Conservation (phyloP, 257 asterid species). For the Solanum habrochaites region DNA sequence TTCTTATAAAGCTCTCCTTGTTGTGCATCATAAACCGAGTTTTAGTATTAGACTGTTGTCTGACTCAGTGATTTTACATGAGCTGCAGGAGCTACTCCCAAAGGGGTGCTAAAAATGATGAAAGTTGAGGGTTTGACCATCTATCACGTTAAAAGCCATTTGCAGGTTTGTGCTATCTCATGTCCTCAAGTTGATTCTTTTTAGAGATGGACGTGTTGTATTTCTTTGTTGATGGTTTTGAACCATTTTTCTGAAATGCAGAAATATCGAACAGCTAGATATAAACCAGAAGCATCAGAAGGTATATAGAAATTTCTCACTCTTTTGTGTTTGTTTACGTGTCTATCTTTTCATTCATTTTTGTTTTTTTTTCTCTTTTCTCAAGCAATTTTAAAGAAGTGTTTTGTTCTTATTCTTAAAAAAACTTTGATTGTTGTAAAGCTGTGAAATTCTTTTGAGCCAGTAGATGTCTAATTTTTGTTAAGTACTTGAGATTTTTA, state of each 20-base stretch:
- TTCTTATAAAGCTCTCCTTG: background rate
- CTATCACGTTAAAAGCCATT: conserved; percentile 88
- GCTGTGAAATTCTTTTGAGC: background rate
- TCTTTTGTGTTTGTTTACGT: background rate
- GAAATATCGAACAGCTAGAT: conserved; percentile 94
- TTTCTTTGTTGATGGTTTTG: background rate
- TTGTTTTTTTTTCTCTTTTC: background rate
- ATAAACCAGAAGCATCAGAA: conserved; percentile 68
- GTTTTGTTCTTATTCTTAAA: background rate
- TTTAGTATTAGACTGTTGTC: background rate
- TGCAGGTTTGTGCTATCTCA: conserved; percentile 39
- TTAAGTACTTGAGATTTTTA: background rate
- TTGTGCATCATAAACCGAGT: background rate
- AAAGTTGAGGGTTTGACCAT: conserved; percentile 73
- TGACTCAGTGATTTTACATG: background rate
- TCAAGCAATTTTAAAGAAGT: background rate
- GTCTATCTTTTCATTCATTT: background rate
- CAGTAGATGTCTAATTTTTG: background rate
- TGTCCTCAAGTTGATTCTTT: background rate
- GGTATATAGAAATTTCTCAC: conserved; percentile 25
- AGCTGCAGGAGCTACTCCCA: conserved; percentile 78
- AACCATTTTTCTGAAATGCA: conserved; percentile 26
- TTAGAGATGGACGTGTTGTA: conserved; percentile 1
- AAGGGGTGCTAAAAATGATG: conserved; percentile 79
- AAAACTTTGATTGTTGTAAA: background rate